Conservation (phyloP, 495 filamentous ascomycete species). For the Penicillium crystallinum region DNA sequence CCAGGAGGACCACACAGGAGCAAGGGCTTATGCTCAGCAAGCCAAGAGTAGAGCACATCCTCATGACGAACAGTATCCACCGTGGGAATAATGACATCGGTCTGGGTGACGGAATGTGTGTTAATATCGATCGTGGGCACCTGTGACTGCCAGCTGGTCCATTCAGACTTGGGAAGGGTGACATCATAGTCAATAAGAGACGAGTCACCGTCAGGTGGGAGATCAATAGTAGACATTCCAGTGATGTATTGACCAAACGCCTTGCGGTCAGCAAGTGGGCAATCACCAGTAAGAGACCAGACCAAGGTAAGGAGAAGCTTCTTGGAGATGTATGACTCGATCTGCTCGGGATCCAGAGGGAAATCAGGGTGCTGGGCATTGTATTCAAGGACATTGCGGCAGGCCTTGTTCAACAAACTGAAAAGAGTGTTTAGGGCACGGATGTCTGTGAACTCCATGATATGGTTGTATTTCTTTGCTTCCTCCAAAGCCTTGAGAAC, state of each 20-base stretch:
- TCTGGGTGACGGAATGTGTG: conserved; percentile 94
- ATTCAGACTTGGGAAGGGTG: conserved; percentile 76
- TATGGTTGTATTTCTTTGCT: conserved; percentile 77
- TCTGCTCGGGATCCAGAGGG: conserved; percentile 79
- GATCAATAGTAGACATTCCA: conserved; percentile 74
- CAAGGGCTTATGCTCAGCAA: conserved; percentile 96
- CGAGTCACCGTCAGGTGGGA: conserved; percentile 65
- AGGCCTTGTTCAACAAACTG: conserved; percentile 88
- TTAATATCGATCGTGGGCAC: conserved; percentile 94
- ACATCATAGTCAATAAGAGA: conserved; percentile 96
- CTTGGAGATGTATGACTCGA: conserved; percentile 85
- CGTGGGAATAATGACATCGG: conserved; percentile 95
- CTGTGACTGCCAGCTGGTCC: conserved; percentile 88
- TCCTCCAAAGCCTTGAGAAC: conserved; percentile 68
- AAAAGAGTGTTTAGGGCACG: conserved; percentile 90
- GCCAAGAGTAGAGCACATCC: conserved; percentile 96
- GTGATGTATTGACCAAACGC: conserved; percentile 78
- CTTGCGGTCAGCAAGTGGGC: conserved; percentile 82
- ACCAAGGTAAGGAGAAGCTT: conserved; percentile 86
- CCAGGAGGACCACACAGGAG: conserved; percentile 95
- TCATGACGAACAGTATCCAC: conserved; percentile 95
- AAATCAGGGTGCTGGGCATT: conserved; percentile 92
- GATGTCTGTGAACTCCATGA: conserved; percentile 94
- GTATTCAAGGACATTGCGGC: conserved; percentile 89
- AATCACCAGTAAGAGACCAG: conserved; percentile 95